These are phyloP conservation scores for Wickerhamiella slavikovae DNA, from an alignment of 805 yeast genomes.

Conservation along the genomic window DNA sequence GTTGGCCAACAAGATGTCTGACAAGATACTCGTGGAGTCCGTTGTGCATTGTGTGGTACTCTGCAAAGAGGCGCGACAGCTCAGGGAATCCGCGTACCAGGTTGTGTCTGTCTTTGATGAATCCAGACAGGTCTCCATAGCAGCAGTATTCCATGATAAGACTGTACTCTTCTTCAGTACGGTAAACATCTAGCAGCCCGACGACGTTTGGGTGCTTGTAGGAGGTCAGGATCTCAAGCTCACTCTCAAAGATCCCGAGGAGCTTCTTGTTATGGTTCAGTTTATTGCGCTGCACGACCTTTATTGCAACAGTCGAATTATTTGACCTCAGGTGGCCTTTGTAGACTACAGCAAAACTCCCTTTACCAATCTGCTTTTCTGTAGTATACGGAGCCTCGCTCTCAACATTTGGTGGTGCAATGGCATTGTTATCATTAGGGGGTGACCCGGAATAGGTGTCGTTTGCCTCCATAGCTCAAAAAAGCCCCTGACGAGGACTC, in stretches of 20 bases:
- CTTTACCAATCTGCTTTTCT: conserved; percentile 79
- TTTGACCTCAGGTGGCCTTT: conserved; percentile 40
- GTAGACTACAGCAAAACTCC: conserved; percentile 89
- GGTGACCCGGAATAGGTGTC: neutral
- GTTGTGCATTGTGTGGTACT: conserved; percentile 63
- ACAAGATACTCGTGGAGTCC: conserved; percentile 69
- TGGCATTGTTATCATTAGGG: too few relatives aligned
- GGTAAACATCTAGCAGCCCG: conserved; percentile 59
- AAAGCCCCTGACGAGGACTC: conserved; percentile 1
- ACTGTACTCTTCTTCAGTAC: conserved; percentile 58
- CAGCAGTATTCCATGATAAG: conserved; percentile 94
- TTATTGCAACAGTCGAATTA: conserved; percentile 57
- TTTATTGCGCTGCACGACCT: conserved; percentile 65
- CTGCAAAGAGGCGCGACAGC: conserved; percentile 49
- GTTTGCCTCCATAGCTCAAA: conserved; percentile 3
- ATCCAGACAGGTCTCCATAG: conserved; percentile 77
- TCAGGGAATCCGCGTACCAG: conserved; percentile 57
- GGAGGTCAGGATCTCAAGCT: conserved; percentile 70
- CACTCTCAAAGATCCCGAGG: conserved; percentile 78
- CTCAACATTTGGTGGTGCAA: neutral
- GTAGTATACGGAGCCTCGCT: conserved; percentile 5
- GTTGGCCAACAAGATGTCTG: conserved; percentile 67
- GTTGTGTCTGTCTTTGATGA: conserved; percentile 59
- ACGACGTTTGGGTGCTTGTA: conserved; percentile 90
- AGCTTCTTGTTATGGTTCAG: conserved; percentile 51